A percentile compares a stretch with the other conserved stretches of the same genome.
These are phyloP conservation scores for Penicillium verhagenii DNA, from an alignment of 495 filamentous ascomycete genomes.

Conservation along the genomic window DNA sequence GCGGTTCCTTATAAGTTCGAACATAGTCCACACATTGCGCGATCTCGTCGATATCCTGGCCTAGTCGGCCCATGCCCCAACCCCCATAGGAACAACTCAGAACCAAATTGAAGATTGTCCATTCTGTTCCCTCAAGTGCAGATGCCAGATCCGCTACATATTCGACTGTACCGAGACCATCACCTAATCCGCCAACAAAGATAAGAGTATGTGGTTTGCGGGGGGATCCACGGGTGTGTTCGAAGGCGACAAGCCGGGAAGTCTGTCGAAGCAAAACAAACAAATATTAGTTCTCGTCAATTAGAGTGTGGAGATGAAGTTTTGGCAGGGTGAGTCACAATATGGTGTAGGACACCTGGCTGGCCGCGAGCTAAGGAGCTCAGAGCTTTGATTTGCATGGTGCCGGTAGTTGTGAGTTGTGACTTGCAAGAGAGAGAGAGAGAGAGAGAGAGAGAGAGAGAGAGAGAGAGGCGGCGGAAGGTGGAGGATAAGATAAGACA, in stretches of 20 bases:
- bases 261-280: slow-evolving; percentile 12
- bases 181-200: slow-evolving; percentile 53
- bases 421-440: no score
- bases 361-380: slow-evolving; percentile 22
- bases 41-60: slow-evolving; percentile 67
- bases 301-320: background rate
- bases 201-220: slow-evolving; percentile 27
- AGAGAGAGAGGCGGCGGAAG: background rate
- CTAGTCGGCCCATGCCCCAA: slow-evolving; percentile 66
- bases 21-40: slow-evolving; percentile 65
- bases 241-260: slow-evolving; percentile 24
- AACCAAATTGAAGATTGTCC: slow-evolving; percentile 57
- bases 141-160: slow-evolving; percentile 49
- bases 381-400: slow-evolving; percentile 24
- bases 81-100: slow-evolving; percentile 62
- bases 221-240: slow-evolving; percentile 25
- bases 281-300: background rate
- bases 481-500: slow-evolving; percentile 6
- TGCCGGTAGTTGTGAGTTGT: background rate
- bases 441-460: no score
- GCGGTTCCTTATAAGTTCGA: slow-evolving; percentile 29
- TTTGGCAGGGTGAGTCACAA: slow-evolving; percentile 9
- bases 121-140: slow-evolving; percentile 52
- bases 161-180: slow-evolving; percentile 64
- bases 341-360: slow-evolving; percentile 28